Evolutionary conservation across 257 asterid genomes (phyloP).

Genomic region (Fraxinus quadrangulata): DNA sequence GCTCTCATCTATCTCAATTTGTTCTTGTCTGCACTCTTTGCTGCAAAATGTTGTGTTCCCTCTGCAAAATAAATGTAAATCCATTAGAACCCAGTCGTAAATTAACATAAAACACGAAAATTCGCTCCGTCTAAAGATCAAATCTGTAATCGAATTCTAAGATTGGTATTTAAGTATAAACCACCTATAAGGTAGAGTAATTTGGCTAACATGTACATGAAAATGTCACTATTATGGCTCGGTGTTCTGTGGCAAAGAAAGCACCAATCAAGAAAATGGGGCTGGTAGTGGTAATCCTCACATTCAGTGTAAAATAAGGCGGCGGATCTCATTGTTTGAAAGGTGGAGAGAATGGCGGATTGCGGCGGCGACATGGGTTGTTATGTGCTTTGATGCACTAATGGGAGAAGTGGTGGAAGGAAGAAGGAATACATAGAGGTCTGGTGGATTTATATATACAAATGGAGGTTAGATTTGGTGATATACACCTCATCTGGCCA

Average conservation of each 20-base stretch:
- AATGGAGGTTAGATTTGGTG: too few species aligned
- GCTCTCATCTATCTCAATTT: slow-evolving; percentile 57
- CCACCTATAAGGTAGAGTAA: not conserved
- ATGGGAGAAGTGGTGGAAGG: too few species aligned
- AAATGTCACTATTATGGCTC: slow-evolving; percentile 53
- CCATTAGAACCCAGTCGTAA: not conserved
- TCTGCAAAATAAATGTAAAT: slow-evolving; percentile 31
- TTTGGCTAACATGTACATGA: slow-evolving; percentile 65
- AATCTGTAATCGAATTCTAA: too few species aligned
- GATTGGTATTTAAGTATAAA: too few species aligned
- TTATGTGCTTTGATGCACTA: not conserved
- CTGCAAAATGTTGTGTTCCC: slow-evolving; percentile 68
- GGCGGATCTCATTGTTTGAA: too few species aligned
- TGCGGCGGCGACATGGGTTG: not conserved
- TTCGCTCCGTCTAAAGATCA: too few species aligned
- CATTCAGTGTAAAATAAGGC: slow-evolving; percentile 19
- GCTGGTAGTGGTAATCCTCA: slow-evolving; percentile 29
- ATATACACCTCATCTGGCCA: too few species aligned
- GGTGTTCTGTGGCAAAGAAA: slow-evolving; percentile 46
- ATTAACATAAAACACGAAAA: too few species aligned
- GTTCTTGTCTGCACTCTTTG: slow-evolving; percentile 66
- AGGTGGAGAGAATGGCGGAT: too few species aligned
- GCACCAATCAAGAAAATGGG: slow-evolving; percentile 62
- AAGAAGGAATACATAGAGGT: too few species aligned
- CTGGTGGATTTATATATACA: too few species aligned